Conservation (phyloP, 352 stramenopile genomes). For the Phytophthora hybrid region DNA sequence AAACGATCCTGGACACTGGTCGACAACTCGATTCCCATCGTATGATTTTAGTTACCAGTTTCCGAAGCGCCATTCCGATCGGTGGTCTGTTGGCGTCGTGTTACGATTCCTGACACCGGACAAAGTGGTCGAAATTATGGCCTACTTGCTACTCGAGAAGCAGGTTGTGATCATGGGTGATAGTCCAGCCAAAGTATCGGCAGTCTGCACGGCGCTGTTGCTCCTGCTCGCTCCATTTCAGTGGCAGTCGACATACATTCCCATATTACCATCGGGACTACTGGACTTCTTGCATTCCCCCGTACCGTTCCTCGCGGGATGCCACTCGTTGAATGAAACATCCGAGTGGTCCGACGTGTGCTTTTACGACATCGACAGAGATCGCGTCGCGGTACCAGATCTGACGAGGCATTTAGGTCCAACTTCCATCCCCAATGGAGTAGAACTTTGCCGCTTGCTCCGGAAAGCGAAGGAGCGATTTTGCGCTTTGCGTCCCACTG, state of each 20-base stretch:
- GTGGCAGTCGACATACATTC: constrained; percentile 92
- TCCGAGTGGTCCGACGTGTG: constrained; percentile 85
- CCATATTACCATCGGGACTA: constrained; percentile 69
- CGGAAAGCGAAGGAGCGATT: constrained; percentile 63
- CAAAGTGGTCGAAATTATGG: constrained; percentile 77
- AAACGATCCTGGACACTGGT: constrained; percentile 74
- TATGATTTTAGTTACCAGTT: constrained; percentile 83
- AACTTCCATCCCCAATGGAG: constrained; percentile 63
- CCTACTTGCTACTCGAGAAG: constrained; percentile 79
- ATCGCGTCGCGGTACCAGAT: constrained; percentile 57
- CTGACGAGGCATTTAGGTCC: constrained; percentile 53
- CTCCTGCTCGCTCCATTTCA: constrained; percentile 83
- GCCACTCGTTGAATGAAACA: constrained; percentile 64
- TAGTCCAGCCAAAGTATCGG: constrained; percentile 69
- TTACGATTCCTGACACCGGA: constrained; percentile 64
- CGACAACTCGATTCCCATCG: constrained; percentile 60
- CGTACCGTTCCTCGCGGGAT: constrained; percentile 82
- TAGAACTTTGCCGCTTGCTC: constrained; percentile 69
- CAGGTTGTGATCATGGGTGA: constrained; percentile 84
- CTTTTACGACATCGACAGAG: constrained; percentile 83
- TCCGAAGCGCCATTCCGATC: constrained; percentile 72
- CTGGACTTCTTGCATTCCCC: constrained; percentile 88
- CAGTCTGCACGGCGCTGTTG: constrained; percentile 73
- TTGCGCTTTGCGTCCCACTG: constrained; percentile 45
- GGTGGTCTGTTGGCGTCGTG: constrained; percentile 77